Base-by-base conservation (phyloP, 768 basidiomycete species). In the Mycena capillaripes region DNA sequence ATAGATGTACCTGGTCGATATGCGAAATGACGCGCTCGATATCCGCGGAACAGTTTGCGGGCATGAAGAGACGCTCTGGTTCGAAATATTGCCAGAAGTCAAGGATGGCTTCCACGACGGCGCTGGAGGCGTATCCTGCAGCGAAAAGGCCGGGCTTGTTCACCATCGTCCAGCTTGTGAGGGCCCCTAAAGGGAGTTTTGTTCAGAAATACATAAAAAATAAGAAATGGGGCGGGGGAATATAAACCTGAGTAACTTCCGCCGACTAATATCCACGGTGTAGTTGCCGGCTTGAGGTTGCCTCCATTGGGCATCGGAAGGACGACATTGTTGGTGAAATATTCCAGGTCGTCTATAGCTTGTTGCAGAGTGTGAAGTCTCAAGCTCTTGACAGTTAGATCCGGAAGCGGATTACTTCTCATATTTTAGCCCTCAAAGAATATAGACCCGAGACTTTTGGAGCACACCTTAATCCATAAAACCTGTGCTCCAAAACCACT, bases 11-110 rank as follows among this genome's bases (percentile, higher is more conserved):
- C 63, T 84, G 60, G 76, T 94, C 93, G 46, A 94, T 81, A 74
- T 92, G 86, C 7, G 86, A 76, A 62, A 94, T 86, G 19, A 91
- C 92, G 7, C 86, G 87, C 78, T 92, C 82, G 34, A 93, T 86
- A 76, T 95, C 93, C 0, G 91, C 87, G 11, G 92, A 93, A 81
- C 93, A 95, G 79, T 95, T 94, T 72, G 76, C 59, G 2, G 92
- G 90, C 91, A 93, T 93, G 76, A 89, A 82, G 74, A 88, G 83
- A 17, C 89, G 89, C 74, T 93, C 88, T 14, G 92, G 92, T 70
- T 93, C 92, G 79, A 92, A 93, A 76, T 93, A 95, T 73, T 83
- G 84, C 91, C 91, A 93, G 77, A 89, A 92, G 78, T 92, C 85
- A 85, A 86, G 75, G 73, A 90, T 91, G 11, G 90, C 88, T 78